Percentiles rank a stretch among this genome's conserved stretches.
These are phyloP conservation scores for Daldinia vernicosa DNA, from an alignment of 495 filamentous ascomycete species.

Conservation along the genomic window DNA sequence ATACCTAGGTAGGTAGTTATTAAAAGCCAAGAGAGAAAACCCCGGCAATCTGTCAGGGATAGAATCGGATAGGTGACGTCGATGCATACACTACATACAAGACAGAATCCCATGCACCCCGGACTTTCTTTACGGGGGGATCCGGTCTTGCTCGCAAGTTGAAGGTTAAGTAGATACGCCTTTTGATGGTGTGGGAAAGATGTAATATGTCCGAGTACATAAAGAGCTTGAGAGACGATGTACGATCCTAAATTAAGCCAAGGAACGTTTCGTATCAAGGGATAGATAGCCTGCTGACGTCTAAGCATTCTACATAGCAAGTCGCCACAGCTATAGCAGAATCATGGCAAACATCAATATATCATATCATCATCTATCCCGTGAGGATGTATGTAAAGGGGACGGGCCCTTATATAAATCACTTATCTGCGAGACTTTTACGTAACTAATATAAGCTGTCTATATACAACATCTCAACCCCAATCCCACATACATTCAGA, in stretches of 20 bases:
- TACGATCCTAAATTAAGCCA: neutral
- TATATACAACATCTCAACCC: no score
- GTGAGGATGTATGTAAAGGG: no score
- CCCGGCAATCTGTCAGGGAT: conserved; percentile 4
- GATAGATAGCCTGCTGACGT: neutral
- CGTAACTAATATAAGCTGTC: no score
- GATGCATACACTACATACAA: neutral
- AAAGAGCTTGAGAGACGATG: neutral
- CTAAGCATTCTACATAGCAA: no score
- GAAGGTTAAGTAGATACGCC: conserved; percentile 17
- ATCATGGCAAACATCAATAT: no score
- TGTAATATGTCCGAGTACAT: conserved; percentile 1
- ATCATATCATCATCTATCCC: no score
- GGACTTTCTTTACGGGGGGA: conserved; percentile 29
- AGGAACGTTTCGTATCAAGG: neutral
- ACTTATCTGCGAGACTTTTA: no score
- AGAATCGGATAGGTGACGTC: conserved; percentile 6
- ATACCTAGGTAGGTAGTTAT: no score
- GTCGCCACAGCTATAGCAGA: no score
- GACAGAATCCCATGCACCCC: conserved; percentile 29
- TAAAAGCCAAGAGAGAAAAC: neutral
- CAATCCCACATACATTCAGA: no score
- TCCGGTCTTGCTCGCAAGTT: conserved; percentile 12
- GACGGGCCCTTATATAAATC: no score
- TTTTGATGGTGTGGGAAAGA: conserved; percentile 9